Percentiles rank a stretch among this genome's conserved stretches.
These are phyloP conservation scores for Phytophthora pinifolia DNA, from an alignment of 352 stramenopile species.

Conservation along the genomic window DNA sequence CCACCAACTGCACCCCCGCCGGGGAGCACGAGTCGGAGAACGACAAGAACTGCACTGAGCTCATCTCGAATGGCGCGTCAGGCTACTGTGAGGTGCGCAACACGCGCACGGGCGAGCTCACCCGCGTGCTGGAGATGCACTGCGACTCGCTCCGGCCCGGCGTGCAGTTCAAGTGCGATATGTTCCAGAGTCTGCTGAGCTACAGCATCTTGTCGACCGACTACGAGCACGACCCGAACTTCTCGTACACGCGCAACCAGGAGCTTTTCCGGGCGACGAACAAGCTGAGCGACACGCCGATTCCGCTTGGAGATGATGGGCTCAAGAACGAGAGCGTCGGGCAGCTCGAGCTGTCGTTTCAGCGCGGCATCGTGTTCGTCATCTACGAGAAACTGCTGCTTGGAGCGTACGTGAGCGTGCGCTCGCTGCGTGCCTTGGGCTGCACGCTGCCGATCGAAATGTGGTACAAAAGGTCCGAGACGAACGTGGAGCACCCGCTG, in stretches of 20 bases:
- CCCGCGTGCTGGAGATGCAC: conserved; percentile 59
- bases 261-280: conserved; percentile 30
- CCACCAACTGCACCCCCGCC: conserved; percentile 44
- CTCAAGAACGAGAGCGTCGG: conserved; percentile 30
- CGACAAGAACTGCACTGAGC: conserved; percentile 44
- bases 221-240: conserved; percentile 56
- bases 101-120: conserved; percentile 32
- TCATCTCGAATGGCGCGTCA: conserved; percentile 38
- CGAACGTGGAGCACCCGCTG: conserved; percentile 37
- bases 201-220: conserved; percentile 52
- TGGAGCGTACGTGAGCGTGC: conserved; percentile 60
- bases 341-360: conserved; percentile 34
- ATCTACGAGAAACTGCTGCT: conserved; percentile 62
- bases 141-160: conserved; percentile 54
- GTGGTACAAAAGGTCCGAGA: conserved; percentile 49
- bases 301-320: conserved; percentile 28
- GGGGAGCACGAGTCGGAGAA: conserved; percentile 38
- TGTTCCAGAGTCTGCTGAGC: conserved; percentile 56
- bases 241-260: conserved; percentile 32
- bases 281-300: conserved; percentile 26
- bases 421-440: conserved; percentile 43
- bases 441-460: conserved; percentile 62
- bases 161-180: conserved; percentile 53
- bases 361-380: conserved; percentile 57
- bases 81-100: conserved; percentile 67